Evolutionary conservation across 495 filamentous ascomycete genomes (phyloP).

Genomic region (Tuber melanosporum): DNA sequence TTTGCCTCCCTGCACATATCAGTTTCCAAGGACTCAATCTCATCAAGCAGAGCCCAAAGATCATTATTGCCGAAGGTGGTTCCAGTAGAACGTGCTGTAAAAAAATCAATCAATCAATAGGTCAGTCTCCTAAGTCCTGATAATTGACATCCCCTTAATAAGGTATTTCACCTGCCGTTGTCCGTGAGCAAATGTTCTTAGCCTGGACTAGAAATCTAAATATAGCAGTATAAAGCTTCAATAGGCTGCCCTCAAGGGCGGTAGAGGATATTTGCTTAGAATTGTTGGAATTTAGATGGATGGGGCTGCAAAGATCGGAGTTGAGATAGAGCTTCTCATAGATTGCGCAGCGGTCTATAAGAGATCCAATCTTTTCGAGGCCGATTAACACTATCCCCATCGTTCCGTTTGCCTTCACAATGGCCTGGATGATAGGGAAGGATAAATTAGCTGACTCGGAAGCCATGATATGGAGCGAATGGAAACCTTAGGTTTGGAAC

Average conservation of each 20-base stretch:
- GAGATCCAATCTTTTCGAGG: constrained; percentile 35
- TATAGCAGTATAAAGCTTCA: constrained; percentile 14
- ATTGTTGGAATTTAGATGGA: background rate
- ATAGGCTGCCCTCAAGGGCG: constrained; percentile 10
- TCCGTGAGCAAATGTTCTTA: constrained; percentile 1
- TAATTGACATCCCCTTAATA: background rate
- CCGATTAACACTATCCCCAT: constrained; percentile 32
- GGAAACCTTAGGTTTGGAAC: constrained; percentile 2
- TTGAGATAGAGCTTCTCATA: constrained; percentile 42
- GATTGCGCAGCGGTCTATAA: constrained; percentile 38
- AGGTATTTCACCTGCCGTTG: constrained; percentile 2
- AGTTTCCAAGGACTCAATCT: background rate
- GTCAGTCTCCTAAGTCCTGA: background rate
- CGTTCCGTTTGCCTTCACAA: constrained; percentile 29
- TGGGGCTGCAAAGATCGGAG: background rate
- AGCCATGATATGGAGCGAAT: background rate
- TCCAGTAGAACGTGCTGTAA: constrained; percentile 7
- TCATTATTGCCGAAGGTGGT: constrained; percentile 4
- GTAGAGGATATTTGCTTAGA: background rate
- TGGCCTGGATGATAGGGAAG: constrained; percentile 20
- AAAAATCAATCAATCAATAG: background rate
- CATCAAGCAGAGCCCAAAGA: constrained; percentile 8
- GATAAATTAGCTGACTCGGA: constrained; percentile 6
- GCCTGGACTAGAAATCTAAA: constrained; percentile 22
- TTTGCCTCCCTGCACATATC: background rate